These are phyloP conservation scores for Chlamydomonas incerta DNA, from an alignment of 139 green algal genomes.

Conservation along the genomic window DNA sequence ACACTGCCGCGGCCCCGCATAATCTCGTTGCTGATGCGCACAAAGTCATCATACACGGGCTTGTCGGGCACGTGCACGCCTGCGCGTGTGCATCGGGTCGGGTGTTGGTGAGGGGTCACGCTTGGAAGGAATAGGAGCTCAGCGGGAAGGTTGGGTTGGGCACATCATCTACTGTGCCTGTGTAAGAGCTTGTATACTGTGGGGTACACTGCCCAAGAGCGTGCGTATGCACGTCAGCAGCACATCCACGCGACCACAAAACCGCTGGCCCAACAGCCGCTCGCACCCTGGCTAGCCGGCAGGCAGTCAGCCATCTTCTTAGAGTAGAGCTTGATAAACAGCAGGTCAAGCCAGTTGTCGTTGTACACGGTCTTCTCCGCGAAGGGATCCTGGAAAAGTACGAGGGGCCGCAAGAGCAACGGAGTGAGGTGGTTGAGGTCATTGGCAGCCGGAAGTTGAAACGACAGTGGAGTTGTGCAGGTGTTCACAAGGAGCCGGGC, in stretches of 20 bases:
- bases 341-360: conserved; percentile 55
- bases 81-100: no score
- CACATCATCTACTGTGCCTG: no score
- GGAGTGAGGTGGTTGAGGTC: not conserved
- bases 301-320: conserved; percentile 60
- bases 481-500: no score
- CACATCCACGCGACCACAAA: no score
- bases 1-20: conserved; percentile 58
- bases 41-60: conserved; percentile 65
- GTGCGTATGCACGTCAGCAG: no score
- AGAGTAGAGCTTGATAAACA: conserved; percentile 69
- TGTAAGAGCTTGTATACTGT: not conserved
- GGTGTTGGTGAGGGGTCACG: no score
- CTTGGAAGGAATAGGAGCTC: no score
- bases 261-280: no score
- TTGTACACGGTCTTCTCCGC: conserved; percentile 61
- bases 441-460: not conserved
- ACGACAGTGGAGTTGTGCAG: not conserved
- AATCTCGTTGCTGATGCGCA: conserved; percentile 64
- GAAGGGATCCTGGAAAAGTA: conserved; percentile 55
- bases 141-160: no score
- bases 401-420: not conserved
- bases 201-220: no score
- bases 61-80: conserved; percentile 41
- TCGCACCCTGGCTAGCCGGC: not conserved